phyloP scores from a whole-genome alignment of 768 basidiomycete species.

The Panaeolus papilionaceus region DNA sequence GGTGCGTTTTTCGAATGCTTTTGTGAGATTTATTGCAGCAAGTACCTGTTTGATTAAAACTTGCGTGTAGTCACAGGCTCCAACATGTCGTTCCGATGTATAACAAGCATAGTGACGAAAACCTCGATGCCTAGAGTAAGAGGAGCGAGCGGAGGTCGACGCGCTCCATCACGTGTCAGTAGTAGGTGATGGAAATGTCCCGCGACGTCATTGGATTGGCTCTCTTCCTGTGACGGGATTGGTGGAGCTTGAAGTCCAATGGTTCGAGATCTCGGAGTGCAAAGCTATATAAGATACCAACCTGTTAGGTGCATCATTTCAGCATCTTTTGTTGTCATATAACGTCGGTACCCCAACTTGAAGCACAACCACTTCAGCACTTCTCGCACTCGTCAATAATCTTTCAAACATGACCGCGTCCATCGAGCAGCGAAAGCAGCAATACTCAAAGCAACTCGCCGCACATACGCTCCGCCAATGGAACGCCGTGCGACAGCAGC shows the following conservation, averaged over 20 bases:
- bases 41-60: too few species aligned
- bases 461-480: conserved; percentile 50
- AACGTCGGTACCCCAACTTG: not conserved
- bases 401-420: conserved; percentile 37
- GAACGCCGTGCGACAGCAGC: conserved; percentile 36
- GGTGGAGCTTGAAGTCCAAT: conserved; percentile 29
- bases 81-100: not conserved
- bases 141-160: conserved; percentile 15
- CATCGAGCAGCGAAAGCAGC: conserved; percentile 43
- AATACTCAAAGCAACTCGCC: conserved; percentile 47
- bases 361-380: conserved; percentile 14
- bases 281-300: conserved; percentile 27
- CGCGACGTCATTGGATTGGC: conserved; percentile 33
- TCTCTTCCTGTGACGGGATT: conserved; percentile 28
- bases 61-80: too few species aligned
- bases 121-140: not conserved
- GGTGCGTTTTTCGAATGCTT: too few species aligned
- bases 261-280: conserved; percentile 12
- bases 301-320: too few species aligned
- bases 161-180: conserved; percentile 27
- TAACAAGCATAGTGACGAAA: not conserved
- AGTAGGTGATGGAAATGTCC: conserved; percentile 19
- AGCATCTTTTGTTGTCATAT: not conserved
- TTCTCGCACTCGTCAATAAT: conserved; percentile 10
- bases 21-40: too few species aligned